Percentiles rank a stretch among this genome's conserved stretches.
Evolutionary conservation across 2,329 filamentous ascomycete species (phyloP).

Genomic region (Mycocentrospora acerina): DNA sequence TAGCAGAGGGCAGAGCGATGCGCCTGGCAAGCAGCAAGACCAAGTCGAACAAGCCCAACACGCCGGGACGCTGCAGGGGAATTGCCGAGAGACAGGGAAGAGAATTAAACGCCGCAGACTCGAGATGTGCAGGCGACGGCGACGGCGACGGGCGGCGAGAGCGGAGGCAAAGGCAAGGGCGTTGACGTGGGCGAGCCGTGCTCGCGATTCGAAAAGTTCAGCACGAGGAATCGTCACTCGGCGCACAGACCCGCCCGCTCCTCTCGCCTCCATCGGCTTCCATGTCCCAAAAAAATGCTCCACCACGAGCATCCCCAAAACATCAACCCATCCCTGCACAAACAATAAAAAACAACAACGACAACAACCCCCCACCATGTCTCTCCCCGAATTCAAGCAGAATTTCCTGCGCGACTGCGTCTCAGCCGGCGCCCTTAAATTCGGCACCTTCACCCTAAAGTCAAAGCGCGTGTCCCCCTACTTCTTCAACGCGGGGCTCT

Average conservation of each 20-base stretch:
- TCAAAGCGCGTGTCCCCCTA: slow-evolving; percentile 89
- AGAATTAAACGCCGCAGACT: slow-evolving; percentile 10
- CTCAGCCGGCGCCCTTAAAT: slow-evolving; percentile 70
- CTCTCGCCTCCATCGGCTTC: too few relatives aligned
- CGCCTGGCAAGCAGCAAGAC: slow-evolving; percentile 23
- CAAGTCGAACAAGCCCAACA: too few relatives aligned
- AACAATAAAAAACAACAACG: background rate
- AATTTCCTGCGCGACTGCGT: slow-evolving; percentile 72
- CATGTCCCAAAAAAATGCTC: background rate
- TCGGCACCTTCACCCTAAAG: slow-evolving; percentile 86
- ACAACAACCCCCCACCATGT: slow-evolving; percentile 12
- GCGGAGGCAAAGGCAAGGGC: slow-evolving; percentile 24
- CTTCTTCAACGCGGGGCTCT: slow-evolving; percentile 95
- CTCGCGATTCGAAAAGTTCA: too few relatives aligned
- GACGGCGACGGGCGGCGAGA: too few relatives aligned
- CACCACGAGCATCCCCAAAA: background rate
- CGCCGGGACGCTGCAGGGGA: too few relatives aligned
- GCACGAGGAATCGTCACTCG: slow-evolving; percentile 9
- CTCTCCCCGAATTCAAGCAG: slow-evolving; percentile 57
- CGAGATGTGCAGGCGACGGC: slow-evolving; percentile 33
- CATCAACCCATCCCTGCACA: slow-evolving; percentile 1
- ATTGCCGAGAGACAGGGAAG: slow-evolving; percentile 4
- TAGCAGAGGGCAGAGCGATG: slow-evolving; percentile 13
- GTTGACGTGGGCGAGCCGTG: slow-evolving; percentile 18
- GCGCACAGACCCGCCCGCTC: slow-evolving; percentile 15